Evolutionary conservation across 1,139 yeast genomes (phyloP).

Genomic region (Yamadazyma buinensis): DNA sequence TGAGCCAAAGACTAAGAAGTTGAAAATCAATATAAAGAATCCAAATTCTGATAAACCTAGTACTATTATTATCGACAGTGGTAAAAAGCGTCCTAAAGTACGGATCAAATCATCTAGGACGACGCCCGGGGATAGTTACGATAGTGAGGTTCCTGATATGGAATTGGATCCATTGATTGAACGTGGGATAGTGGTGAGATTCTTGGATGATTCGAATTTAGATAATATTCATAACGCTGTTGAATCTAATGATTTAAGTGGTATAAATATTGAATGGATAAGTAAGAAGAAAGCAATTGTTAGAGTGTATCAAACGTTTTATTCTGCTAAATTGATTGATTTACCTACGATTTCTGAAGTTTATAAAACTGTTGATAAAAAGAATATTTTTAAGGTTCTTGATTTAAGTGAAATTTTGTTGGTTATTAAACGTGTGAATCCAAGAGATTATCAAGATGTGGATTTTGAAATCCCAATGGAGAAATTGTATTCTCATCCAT

Average conservation of each 20-base stretch:
- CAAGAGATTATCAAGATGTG: constrained; percentile 33
- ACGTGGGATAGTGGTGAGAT: constrained; percentile 77
- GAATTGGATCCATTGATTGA: constrained; percentile 94
- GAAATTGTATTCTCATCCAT: constrained; percentile 41
- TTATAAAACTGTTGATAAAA: constrained; percentile 84
- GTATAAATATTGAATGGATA: constrained; percentile 74
- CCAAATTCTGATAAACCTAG: constrained; percentile 13
- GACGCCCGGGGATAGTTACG: constrained; percentile 93
- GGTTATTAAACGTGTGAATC: constrained; percentile 62
- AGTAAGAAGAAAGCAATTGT: constrained; percentile 75
- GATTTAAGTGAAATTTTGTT: constrained; percentile 85
- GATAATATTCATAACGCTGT: constrained; percentile 78
- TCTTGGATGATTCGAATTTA: constrained; percentile 73
- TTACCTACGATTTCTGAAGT: constrained; percentile 87
- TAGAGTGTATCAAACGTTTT: constrained; percentile 51
- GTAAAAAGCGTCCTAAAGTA: constrained; percentile 45
- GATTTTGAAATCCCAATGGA: constrained; percentile 42
- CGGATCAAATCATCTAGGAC: constrained; percentile 79
- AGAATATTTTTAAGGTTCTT: constrained; percentile 80
- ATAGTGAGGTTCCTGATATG: constrained; percentile 92
- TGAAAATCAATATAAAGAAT: constrained; percentile 9
- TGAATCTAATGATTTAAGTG: constrained; percentile 75
- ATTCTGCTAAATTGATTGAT: constrained; percentile 84
- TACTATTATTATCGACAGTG: constrained; percentile 3
- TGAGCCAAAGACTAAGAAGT: constrained; percentile 9